phyloP scores from a whole-genome alignment of 176 grass and related monocot genomes.

The Chloris gayana region DNA sequence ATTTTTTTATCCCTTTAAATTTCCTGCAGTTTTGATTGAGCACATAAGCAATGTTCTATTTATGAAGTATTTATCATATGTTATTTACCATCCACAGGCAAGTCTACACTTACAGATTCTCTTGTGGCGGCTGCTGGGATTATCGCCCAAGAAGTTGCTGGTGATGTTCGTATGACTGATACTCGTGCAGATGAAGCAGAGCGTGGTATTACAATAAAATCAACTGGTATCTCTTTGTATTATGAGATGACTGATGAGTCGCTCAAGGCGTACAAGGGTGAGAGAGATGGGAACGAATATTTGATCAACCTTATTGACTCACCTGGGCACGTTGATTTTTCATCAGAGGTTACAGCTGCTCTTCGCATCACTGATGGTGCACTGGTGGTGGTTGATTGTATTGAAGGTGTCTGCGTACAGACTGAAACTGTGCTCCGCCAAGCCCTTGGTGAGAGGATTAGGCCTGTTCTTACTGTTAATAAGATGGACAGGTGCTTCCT shows the following conservation, averaged over 20 bases:
- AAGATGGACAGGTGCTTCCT: not conserved
- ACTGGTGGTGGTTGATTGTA: not conserved
- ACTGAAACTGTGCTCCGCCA: not conserved
- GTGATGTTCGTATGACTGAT: not conserved
- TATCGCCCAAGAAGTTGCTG: conserved; percentile 22
- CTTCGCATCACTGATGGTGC: not conserved
- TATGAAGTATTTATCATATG: no score
- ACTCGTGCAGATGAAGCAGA: not conserved
- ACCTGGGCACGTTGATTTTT: not conserved
- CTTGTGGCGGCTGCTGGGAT: conserved; percentile 71
- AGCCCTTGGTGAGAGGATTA: not conserved
- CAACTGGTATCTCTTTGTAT: not conserved
- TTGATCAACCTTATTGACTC: not conserved
- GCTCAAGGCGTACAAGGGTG: not conserved
- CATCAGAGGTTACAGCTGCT: not conserved
- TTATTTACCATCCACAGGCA: not conserved
- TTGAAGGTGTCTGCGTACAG: not conserved
- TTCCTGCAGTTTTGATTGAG: not conserved
- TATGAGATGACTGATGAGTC: not conserved
- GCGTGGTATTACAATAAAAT: not conserved
- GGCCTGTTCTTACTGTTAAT: not conserved
- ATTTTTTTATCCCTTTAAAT: not conserved
- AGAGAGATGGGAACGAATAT: not conserved
- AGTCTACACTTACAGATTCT: conserved; percentile 1
- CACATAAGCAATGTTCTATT: no score